These are phyloP conservation scores for Melastoma malabathricum DNA, from an alignment of 345 rosid genomes.

Conservation along the genomic window DNA sequence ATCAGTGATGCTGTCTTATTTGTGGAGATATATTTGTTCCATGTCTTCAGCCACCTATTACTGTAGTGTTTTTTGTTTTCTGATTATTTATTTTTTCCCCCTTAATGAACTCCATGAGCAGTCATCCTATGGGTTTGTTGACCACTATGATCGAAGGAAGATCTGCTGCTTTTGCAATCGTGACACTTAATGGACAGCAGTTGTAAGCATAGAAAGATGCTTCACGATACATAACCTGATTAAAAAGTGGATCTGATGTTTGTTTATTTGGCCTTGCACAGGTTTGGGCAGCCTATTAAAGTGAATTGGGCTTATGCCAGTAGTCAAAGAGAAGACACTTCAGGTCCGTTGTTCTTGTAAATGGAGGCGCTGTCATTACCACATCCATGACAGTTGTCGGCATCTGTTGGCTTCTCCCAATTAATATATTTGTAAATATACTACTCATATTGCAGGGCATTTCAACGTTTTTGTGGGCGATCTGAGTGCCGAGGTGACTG, in stretches of 20 bases:
- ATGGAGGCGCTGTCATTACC: too few relatives aligned
- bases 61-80: too few relatives aligned
- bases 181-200: constrained; percentile 75
- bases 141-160: constrained; percentile 80
- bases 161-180: constrained; percentile 71
- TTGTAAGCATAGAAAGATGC: constrained; percentile 64
- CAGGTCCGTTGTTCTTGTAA: constrained; percentile 49
- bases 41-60: too few relatives aligned
- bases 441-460: constrained; percentile 46
- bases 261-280: constrained; percentile 15
- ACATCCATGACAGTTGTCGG: too few relatives aligned
- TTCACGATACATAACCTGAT: too few relatives aligned
- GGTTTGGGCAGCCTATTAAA: constrained; percentile 98
- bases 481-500: constrained; percentile 87
- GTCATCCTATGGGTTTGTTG: constrained; percentile 92
- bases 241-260: too few relatives aligned
- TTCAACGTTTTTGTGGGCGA: constrained; percentile 83
- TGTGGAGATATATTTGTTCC: too few relatives aligned
- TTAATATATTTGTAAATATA: neutral
- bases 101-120: constrained; percentile 12
- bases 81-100: neutral
- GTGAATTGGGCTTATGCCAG: constrained; percentile 99
- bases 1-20: too few relatives aligned
- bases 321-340: constrained; percentile 97
- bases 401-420: too few relatives aligned